Base-by-base conservation (phyloP, 2,329 filamentous ascomycete species). In the Aspergillus bombycis region DNA sequence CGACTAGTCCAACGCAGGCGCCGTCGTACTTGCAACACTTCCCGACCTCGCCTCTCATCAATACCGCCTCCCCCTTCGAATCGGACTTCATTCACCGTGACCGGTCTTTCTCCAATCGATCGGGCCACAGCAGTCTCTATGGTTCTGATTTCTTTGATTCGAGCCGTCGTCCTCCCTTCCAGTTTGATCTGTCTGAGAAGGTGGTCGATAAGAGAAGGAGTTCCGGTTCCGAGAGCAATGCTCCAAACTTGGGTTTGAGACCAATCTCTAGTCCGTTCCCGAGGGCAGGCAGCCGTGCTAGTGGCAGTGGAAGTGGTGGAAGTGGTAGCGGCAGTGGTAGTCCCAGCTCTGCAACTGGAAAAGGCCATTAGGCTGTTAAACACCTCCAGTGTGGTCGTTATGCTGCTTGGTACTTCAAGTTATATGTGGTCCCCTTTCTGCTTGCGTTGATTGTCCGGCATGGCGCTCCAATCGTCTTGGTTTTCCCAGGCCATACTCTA, bases 211-310 rank as follows among this genome's bases (percentile, higher is more conserved):
- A 74, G 63, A 67, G 70, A 60, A 72, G 71, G 53, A 70, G 74
- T 50, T 70, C 74, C 26, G 71, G 70, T 62, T 77, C 72, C 34
- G 70, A 78, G 48, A 69, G 71, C 54, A 75, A 72, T 60, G 71
- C 71, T 57, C 70, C 75, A 16, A 77, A 78, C 61, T 76, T 78
- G 4, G 78, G 76, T 66, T 70, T 73, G 54, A 76, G 74, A 62
- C 75, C 74, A 21, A 73, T 72, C 58, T 68, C 77, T 57, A 80
- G 77, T 46, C 75, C 79, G 52, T 79, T 78, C 58, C 75, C 74
- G 38, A 73, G 77, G 68, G 75, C 72, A 41, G 81, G 78, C 57
- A 85, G 82, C 71, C 80, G 82, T 64, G 81, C 79, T 57, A 85
- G 83, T 66, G 82, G 82, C 54, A 73, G 74, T 74, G 75, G 81